Evolutionary conservation across 306 rosid genomes (phyloP).

Genomic region (Trifolium pratense): DNA sequence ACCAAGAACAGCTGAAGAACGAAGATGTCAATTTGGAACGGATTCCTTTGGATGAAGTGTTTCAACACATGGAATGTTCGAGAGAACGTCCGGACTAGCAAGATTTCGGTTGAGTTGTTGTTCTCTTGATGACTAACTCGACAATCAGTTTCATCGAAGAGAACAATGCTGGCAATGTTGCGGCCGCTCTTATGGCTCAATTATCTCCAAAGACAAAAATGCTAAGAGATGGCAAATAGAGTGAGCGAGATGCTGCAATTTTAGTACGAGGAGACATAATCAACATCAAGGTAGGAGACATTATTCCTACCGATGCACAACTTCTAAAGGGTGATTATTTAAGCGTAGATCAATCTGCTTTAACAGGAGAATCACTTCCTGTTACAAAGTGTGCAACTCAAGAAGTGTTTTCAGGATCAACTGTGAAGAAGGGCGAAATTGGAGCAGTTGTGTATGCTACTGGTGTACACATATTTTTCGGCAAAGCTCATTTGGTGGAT

Average conservation of each 20-base stretch:
- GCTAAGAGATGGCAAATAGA: constrained; percentile 85
- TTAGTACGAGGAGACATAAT: constrained; percentile 94
- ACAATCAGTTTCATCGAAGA: constrained; percentile 94
- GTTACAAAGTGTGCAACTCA: constrained; percentile 79
- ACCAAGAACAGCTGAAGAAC: not conserved
- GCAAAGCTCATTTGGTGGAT: constrained; percentile 94
- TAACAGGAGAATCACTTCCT: constrained; percentile 96
- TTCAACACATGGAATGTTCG: no score
- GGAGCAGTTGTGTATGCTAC: constrained; percentile 95
- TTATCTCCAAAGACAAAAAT: constrained; percentile 97
- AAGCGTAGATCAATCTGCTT: constrained; percentile 93
- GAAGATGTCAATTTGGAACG: constrained; percentile 43
- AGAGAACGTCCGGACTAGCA: constrained; percentile 96
- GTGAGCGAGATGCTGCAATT: constrained; percentile 89
- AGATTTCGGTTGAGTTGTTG: constrained; percentile 78
- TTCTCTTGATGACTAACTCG: constrained; percentile 72
- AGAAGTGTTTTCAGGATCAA: constrained; percentile 93
- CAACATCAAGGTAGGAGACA: constrained; percentile 91
- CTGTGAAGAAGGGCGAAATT: constrained; percentile 92
- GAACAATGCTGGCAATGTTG: constrained; percentile 97
- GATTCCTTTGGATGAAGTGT: no score
- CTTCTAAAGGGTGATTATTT: constrained; percentile 94
- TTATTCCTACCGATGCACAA: constrained; percentile 94
- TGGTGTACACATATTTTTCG: constrained; percentile 95
- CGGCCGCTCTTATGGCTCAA: constrained; percentile 99